phyloP scores from a whole-genome alignment of 2,329 filamentous ascomycete genomes.

The Nectriaceae sp. region DNA sequence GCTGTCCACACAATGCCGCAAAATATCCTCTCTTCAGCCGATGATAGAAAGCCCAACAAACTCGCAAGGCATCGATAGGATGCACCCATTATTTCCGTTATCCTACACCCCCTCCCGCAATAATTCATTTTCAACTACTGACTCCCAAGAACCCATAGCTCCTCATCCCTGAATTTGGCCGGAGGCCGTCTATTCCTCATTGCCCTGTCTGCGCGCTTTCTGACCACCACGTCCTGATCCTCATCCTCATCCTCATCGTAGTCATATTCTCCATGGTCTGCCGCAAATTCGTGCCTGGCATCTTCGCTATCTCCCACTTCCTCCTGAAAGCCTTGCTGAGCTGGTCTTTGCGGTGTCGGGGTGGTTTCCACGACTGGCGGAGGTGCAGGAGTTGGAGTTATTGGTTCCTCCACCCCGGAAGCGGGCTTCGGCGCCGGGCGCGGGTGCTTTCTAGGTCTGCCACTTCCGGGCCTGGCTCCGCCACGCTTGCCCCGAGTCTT shows the following conservation, averaged over 20 bases:
- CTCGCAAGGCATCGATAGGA: too few species aligned
- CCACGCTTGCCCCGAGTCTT: slow-evolving; percentile 40
- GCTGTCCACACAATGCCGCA: too few species aligned
- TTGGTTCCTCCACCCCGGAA: neutral
- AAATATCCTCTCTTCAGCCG: too few species aligned
- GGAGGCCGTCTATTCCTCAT: slow-evolving; percentile 35
- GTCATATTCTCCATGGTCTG: neutral
- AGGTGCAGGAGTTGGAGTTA: neutral
- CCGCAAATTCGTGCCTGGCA: neutral
- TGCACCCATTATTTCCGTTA: neutral
- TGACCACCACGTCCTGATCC: slow-evolving; percentile 34
- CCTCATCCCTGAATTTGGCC: slow-evolving; percentile 39
- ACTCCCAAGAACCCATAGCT: slow-evolving; percentile 17
- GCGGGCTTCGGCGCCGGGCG: slow-evolving; percentile 24
- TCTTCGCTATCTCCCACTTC: slow-evolving; percentile 35
- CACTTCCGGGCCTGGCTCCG: slow-evolving; percentile 40
- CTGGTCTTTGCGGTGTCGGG: neutral
- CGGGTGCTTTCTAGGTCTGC: slow-evolving; percentile 42
- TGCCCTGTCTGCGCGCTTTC: slow-evolving; percentile 27
- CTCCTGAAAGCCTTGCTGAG: slow-evolving; percentile 9
- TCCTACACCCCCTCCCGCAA: neutral
- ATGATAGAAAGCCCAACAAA: too few species aligned
- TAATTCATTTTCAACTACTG: too few species aligned
- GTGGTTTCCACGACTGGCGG: neutral
- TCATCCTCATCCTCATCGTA: slow-evolving; percentile 27